A percentile compares a stretch with the other conserved stretches of the same genome.
phyloP scores from a whole-genome alignment of 495 filamentous ascomycete species.

The Sordaria brevicollis region DNA sequence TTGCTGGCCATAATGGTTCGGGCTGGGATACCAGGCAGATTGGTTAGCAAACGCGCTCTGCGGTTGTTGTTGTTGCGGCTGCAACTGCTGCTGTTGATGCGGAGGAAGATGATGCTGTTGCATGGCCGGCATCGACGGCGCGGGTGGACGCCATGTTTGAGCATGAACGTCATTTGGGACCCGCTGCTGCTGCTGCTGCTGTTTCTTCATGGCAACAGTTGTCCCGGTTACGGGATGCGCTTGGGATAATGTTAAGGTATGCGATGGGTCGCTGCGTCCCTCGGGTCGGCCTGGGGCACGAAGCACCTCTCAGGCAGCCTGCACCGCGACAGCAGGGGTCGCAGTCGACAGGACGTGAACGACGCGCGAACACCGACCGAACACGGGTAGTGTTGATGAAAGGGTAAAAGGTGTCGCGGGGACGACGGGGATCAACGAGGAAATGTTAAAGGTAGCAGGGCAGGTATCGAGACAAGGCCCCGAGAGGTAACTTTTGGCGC shows the following conservation, averaged over 20 bases:
- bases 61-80: conserved; percentile 4
- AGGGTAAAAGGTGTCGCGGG: background rate
- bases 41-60: conserved; percentile 25
- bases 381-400: background rate
- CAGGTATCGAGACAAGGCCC: background rate
- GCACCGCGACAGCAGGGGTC: conserved; percentile 11
- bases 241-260: no score
- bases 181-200: conserved; percentile 8
- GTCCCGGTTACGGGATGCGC: background rate
- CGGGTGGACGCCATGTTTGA: conserved; percentile 24
- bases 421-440: background rate
- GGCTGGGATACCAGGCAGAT: conserved; percentile 21
- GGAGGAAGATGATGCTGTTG: conserved; percentile 16
- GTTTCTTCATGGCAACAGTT: conserved; percentile 22
- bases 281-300: conserved; percentile 17
- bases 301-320: conserved; percentile 21
- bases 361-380: background rate
- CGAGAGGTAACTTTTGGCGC: background rate
- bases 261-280: conserved; percentile 5
- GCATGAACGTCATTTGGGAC: conserved; percentile 17
- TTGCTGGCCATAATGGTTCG: conserved; percentile 22
- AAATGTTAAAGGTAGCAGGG: no score
- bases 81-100: conserved; percentile 12
- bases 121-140: conserved; percentile 23
- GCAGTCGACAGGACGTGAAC: conserved; percentile 2